Base-by-base conservation (phyloP, 805 yeast genomes). In the Schizosaccharomyces osmophilus region DNA sequence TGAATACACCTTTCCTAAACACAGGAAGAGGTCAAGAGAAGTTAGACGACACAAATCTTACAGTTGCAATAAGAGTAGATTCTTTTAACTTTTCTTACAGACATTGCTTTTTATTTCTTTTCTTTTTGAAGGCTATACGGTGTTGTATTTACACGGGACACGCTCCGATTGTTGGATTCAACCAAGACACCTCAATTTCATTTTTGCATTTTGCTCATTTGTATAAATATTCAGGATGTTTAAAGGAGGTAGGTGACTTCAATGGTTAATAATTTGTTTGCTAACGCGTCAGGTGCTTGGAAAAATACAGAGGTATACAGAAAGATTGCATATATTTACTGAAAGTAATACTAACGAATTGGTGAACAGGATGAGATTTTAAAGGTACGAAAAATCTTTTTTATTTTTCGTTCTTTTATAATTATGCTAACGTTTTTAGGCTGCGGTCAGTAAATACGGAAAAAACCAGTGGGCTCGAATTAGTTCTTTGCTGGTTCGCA, bases 381-480 rank as follows among this genome's bases (percentile, higher is more conserved):
- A 22, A 59, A 59, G 43, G 61, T 51, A 51, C 3, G 26, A 45
- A 9, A 9, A 2, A 2, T 24, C 8, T 8, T 29, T 26, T 24
- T 17, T 22, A 4, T 6, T 17, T 2, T 29, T 19, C 22, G 11
- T 22, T 29, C 29, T 19, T 15, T 5, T 8, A 51, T 29, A 48
- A 3, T 19, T 13, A 51, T 45, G 4, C 24, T 45, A 45, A 45
- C 51, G 13, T n/a, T n/a, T 24, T 9, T 29, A 51, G 57, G 57
- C 60, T 26, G 62, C 63, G 1, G 85, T 93, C 1, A 79, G 93
- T 48, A 93, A 90, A 69, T 90, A 90, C 70, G 98, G 98, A 0
- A 74, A 88, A 22, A 88, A 86, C 66, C 96, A 93, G 68, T 90
- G 98, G 98, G 78, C 93, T 15, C 79, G 96, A 60, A 90, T 90